phyloP scores from a whole-genome alignment of 768 basidiomycete species.

The Favolaschia claudopus region DNA sequence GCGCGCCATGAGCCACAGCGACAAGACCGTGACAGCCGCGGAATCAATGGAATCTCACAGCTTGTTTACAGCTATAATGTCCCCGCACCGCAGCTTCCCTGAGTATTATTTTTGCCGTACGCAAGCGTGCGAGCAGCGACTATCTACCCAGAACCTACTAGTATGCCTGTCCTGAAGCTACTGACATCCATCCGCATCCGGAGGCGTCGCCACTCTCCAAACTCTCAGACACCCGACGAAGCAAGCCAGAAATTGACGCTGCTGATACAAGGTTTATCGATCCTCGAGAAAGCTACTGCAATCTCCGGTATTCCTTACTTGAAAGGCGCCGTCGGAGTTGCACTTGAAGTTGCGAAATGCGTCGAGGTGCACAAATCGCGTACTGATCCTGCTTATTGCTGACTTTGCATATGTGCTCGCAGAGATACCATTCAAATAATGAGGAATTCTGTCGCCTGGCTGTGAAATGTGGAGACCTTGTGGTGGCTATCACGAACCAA shows the following conservation, averaged over 20 bases:
- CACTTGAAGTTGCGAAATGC: not conserved
- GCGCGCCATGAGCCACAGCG: too few species aligned
- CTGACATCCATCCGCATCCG: too few species aligned
- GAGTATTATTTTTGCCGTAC: too few species aligned
- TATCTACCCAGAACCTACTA: too few species aligned
- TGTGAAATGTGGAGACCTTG: not conserved
- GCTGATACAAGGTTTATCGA: not conserved
- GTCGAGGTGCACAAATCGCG: not conserved
- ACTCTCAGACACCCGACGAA: too few species aligned
- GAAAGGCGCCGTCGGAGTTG: not conserved
- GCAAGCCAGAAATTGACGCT: not conserved
- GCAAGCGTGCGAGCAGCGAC: too few species aligned
- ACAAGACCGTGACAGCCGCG: too few species aligned
- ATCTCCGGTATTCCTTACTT: not conserved
- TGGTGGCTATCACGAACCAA: not conserved
- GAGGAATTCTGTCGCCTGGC: constrained; percentile 10
- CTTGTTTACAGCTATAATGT: too few species aligned
- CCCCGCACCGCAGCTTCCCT: too few species aligned
- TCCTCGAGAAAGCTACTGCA: constrained; percentile 8
- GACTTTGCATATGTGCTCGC: not conserved
- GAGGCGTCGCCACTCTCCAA: too few species aligned
- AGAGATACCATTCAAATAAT: constrained; percentile 13
- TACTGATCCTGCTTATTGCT: not conserved
- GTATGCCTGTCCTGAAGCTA: too few species aligned
- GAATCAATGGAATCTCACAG: too few species aligned